Evolutionary conservation across 2,329 filamentous ascomycete genomes (phyloP).

Genomic region (Fusarium subtropicale): DNA sequence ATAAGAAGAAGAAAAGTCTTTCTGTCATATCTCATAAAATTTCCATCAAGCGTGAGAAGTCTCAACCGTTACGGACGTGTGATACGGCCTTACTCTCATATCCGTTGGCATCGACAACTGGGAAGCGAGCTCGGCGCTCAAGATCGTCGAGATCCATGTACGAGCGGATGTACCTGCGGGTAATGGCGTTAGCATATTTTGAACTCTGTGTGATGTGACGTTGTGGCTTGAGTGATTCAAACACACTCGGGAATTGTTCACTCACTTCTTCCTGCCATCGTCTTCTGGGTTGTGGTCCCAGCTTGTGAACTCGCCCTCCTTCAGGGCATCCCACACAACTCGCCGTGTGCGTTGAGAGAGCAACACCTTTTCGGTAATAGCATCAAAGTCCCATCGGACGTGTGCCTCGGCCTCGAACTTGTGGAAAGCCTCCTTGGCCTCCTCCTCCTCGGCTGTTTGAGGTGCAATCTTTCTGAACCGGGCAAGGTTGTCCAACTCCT

Average conservation of each 20-base stretch:
- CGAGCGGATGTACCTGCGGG: conserved; percentile 82
- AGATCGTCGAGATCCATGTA: conserved; percentile 84
- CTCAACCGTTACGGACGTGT: conserved; percentile 48
- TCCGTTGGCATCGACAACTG: conserved; percentile 69
- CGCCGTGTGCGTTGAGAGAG: conserved; percentile 82
- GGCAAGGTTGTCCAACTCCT: conserved; percentile 81
- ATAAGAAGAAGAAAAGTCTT: background rate
- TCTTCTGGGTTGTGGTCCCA: conserved; percentile 88
- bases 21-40: conserved; percentile 20
- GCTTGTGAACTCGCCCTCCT: conserved; percentile 77
- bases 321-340: conserved; percentile 83
- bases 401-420: conserved; percentile 80
- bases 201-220: conserved; percentile 47
- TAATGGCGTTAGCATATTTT: conserved; percentile 47
- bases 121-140: conserved; percentile 80
- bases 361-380: conserved; percentile 80
- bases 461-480: conserved; percentile 56
- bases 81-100: conserved; percentile 59
- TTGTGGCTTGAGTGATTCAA: conserved; percentile 16
- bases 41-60: background rate
- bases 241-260: conserved; percentile 37
- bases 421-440: conserved; percentile 63
- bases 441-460: conserved; percentile 58
- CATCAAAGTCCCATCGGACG: conserved; percentile 82
- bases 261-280: conserved; percentile 74